A percentile compares a stretch with the other conserved stretches of the same genome.
phyloP scores from a whole-genome alignment of 2,329 filamentous ascomycete genomes.

The Cercospora brassicicola region DNA sequence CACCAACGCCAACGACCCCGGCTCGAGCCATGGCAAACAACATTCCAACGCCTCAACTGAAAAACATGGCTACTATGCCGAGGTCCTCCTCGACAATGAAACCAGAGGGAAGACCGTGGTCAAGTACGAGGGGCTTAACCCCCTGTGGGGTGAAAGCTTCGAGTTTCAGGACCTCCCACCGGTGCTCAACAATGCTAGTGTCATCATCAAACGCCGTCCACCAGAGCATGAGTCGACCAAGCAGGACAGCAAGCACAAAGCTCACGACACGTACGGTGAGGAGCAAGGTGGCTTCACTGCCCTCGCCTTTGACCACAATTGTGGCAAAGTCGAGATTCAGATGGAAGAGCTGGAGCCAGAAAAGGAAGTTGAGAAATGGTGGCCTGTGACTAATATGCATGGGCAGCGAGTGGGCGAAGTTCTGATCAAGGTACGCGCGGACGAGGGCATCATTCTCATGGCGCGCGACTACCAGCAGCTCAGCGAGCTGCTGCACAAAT shows the following conservation, averaged over 20 bases:
- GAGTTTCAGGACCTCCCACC: conserved; percentile 73
- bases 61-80: conserved; percentile 71
- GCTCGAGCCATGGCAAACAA: conserved; percentile 19
- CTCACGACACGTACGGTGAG: conserved; percentile 43
- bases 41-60: conserved; percentile 25
- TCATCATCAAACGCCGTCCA: conserved; percentile 67
- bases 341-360: conserved; percentile 75
- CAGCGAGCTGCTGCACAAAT: conserved; percentile 79
- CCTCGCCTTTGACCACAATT: conserved; percentile 52
- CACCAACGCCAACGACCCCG: conserved; percentile 30
- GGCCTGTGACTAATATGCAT: conserved; percentile 73
- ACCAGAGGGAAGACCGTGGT: conserved; percentile 73
- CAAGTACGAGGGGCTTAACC: conserved; percentile 68
- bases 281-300: conserved; percentile 46
- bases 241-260: conserved; percentile 42
- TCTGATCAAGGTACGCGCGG: conserved; percentile 76
- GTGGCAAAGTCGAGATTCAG: conserved; percentile 77
- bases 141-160: conserved; percentile 81
- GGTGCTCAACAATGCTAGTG: conserved; percentile 65
- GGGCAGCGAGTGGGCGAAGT: conserved; percentile 79
- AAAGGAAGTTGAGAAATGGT: conserved; percentile 81
- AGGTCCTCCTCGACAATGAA: conserved; percentile 77
- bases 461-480: conserved; percentile 80
- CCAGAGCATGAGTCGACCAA: conserved; percentile 35
- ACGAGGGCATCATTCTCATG: conserved; percentile 87